phyloP scores from a whole-genome alignment of 139 green algal species.

The Micractinium conductrix region DNA sequence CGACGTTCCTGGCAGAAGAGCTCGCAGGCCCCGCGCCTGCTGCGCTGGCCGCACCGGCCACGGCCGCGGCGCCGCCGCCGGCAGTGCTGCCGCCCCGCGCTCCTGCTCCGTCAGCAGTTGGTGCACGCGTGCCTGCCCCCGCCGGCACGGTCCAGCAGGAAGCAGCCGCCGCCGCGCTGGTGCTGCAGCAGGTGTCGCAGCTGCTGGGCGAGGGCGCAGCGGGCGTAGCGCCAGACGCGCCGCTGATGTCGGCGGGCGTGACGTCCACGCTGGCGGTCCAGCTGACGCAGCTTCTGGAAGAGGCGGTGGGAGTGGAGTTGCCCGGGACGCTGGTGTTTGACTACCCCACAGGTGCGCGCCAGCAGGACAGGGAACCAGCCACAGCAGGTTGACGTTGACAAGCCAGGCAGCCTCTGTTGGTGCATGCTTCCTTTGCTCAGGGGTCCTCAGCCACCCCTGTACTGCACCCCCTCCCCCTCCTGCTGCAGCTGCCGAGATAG shows the following conservation, averaged over 20 bases:
- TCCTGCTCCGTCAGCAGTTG: neutral
- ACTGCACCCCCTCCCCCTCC: no score
- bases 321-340: slow-evolving; percentile 77
- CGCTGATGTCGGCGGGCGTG: slow-evolving; percentile 70
- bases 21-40: neutral
- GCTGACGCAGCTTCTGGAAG: slow-evolving; percentile 38
- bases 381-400: no score
- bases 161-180: neutral
- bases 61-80: neutral
- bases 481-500: slow-evolving; percentile 36
- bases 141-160: neutral
- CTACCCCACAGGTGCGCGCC: slow-evolving; percentile 46
- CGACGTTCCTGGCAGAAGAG: slow-evolving; percentile 24
- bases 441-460: neutral
- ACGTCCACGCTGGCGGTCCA: slow-evolving; percentile 58
- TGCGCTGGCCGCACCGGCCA: neutral
- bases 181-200: neutral
- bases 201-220: slow-evolving; percentile 4
- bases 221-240: slow-evolving; percentile 15
- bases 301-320: slow-evolving; percentile 52
- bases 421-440: no score
- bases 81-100: neutral
- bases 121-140: neutral
- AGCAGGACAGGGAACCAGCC: no score
- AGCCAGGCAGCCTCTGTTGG: no score